Conservation (phyloP, 2,329 filamentous ascomycete species). For the Aspergillus sp. region DNA sequence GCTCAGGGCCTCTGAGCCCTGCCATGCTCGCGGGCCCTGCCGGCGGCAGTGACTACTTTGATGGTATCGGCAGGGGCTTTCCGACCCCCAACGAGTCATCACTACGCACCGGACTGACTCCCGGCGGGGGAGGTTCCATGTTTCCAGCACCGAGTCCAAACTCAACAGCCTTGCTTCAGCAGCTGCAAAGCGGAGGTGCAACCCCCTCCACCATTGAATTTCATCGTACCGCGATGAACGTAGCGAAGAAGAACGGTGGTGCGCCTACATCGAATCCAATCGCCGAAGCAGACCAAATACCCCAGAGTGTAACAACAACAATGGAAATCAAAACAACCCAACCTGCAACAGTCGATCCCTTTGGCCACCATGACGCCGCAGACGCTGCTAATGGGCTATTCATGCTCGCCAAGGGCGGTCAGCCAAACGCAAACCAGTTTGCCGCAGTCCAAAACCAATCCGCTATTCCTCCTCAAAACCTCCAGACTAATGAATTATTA, state of each 20-base stretch:
- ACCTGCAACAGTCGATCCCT: slow-evolving; percentile 65
- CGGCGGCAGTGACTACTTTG: slow-evolving; percentile 81
- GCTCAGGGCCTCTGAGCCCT: slow-evolving; percentile 91
- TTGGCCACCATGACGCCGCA: slow-evolving; percentile 85
- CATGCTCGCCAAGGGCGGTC: slow-evolving; percentile 74
- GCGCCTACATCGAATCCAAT: slow-evolving; percentile 48
- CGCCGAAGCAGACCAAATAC: slow-evolving; percentile 45
- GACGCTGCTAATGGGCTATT: slow-evolving; percentile 94
- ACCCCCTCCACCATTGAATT: slow-evolving; percentile 94
- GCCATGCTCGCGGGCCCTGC: slow-evolving; percentile 91
- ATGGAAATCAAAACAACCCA: slow-evolving; percentile 50
- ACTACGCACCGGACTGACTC: slow-evolving; percentile 85
- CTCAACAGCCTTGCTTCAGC: slow-evolving; percentile 79
- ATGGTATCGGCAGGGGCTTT: slow-evolving; percentile 81
- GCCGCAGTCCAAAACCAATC: slow-evolving; percentile 53
- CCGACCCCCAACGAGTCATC: slow-evolving; percentile 97
- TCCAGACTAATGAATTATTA: slow-evolving; percentile 59
- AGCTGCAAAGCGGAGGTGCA: slow-evolving; percentile 76
- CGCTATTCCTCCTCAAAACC: slow-evolving; percentile 56
- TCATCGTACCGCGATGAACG: slow-evolving; percentile 86
- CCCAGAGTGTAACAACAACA: slow-evolving; percentile 37
- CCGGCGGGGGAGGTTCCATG: slow-evolving; percentile 95
- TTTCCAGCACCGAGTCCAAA: slow-evolving; percentile 91
- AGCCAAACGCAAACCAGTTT: slow-evolving; percentile 62
- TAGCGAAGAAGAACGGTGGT: slow-evolving; percentile 64